Percentiles rank a stretch among this genome's conserved stretches.
phyloP scores from a whole-genome alignment of 1,284 basidiomycete genomes.

The Wolfiporia cocos region DNA sequence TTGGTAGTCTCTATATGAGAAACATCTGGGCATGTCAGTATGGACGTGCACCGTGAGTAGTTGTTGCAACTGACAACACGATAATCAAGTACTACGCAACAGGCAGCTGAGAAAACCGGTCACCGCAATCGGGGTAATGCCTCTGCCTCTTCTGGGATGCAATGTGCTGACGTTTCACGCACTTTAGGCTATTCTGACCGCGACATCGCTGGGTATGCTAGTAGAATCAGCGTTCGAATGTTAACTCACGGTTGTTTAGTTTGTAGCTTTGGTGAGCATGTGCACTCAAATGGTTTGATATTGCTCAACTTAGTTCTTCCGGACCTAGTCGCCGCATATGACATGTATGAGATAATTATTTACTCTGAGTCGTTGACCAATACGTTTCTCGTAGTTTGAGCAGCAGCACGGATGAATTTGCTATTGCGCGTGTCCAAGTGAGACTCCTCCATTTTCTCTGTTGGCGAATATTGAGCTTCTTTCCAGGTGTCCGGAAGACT shows the following conservation, averaged over 20 bases:
- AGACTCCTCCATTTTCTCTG: background rate
- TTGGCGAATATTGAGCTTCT: background rate
- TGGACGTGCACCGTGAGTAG: background rate
- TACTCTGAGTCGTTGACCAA: too few relatives aligned
- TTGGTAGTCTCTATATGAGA: constrained; percentile 3
- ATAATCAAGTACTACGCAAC: background rate
- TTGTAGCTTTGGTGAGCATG: constrained; percentile 1
- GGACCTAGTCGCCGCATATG: constrained; percentile 1
- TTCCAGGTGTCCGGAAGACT: background rate
- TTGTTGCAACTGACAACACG: background rate
- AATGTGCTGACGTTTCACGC: background rate
- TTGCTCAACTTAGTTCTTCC: background rate
- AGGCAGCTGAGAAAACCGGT: background rate
- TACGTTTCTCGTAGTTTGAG: background rate
- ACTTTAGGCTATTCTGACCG: background rate
- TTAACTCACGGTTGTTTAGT: background rate
- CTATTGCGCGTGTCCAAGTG: constrained; percentile 2
- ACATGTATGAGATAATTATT: background rate
- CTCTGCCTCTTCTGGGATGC: background rate
- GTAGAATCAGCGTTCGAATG: background rate
- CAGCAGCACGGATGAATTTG: constrained; percentile 1
- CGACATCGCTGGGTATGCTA: background rate
- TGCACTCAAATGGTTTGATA: background rate
- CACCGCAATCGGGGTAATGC: background rate
- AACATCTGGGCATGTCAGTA: constrained; percentile 6